Percentiles rank a stretch among this genome's conserved stretches.
Conservation (phyloP, 2,329 filamentous ascomycete genomes). For the Spiromastix sp. region DNA sequence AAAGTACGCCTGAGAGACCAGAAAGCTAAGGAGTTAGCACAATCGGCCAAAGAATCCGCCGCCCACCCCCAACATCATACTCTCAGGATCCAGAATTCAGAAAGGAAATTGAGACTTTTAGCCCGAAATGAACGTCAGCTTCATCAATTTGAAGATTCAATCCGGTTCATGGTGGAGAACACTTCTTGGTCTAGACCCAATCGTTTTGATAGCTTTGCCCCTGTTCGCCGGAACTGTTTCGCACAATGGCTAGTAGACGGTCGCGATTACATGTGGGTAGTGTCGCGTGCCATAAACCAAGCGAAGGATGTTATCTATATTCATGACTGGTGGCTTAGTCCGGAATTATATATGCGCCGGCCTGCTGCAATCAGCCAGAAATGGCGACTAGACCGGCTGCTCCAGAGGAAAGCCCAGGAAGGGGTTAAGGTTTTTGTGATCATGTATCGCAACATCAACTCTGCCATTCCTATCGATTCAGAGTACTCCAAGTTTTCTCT, state of each 20-base stretch:
- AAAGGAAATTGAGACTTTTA: constrained; percentile 82
- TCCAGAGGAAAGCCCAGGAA: constrained; percentile 81
- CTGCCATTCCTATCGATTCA: constrained; percentile 93
- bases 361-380: constrained; percentile 75
- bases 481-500: constrained; percentile 97
- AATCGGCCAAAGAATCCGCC: constrained; percentile 52
- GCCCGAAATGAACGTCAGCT: constrained; percentile 84
- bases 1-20: constrained; percentile 41
- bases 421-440: constrained; percentile 92
- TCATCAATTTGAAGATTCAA: constrained; percentile 87
- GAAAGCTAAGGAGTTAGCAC: constrained; percentile 51
- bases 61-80: constrained; percentile 66
- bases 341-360: constrained; percentile 73
- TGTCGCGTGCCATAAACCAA: constrained; percentile 78
- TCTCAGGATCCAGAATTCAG: constrained; percentile 78
- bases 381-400: constrained; percentile 73
- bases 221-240: constrained; percentile 72
- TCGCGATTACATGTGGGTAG: constrained; percentile 89
- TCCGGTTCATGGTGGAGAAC: constrained; percentile 70
- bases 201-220: constrained; percentile 84
- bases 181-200: constrained; percentile 77
- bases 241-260: constrained; percentile 98
- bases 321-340: constrained; percentile 88
- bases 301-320: constrained; percentile 95
- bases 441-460: constrained; percentile 87